Conservation (phyloP, 1,284 basidiomycete species). For the Rhodotorula sp. region DNA sequence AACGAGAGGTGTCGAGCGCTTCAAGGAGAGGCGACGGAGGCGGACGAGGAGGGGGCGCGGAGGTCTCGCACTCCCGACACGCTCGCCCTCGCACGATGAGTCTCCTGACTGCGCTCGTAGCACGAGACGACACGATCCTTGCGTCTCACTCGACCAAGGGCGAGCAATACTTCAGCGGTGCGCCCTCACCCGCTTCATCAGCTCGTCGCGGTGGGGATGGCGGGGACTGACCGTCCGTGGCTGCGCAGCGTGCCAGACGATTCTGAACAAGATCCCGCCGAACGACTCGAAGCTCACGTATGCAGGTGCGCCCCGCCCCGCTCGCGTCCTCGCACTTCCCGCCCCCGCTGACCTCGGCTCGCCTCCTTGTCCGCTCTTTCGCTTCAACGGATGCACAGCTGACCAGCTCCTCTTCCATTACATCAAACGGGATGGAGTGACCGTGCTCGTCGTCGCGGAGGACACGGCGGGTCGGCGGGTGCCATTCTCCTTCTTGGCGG, state of each 20-base stretch:
- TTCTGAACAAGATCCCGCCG: constrained; percentile 90
- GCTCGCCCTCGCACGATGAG: constrained; percentile 46
- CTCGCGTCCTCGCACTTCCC: background rate
- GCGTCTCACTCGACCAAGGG: constrained; percentile 72
- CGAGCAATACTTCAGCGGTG: constrained; percentile 79
- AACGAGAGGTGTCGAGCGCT: too few species aligned
- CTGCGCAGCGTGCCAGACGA: constrained; percentile 75
- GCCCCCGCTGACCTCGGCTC: background rate
- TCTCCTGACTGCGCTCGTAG: constrained; percentile 78
- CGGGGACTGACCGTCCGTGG: constrained; percentile 4
- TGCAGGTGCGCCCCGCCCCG: constrained; percentile 35
- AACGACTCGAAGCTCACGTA: constrained; percentile 91
- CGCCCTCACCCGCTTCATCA: background rate
- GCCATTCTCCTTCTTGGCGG: constrained; percentile 89
- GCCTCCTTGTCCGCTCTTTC: background rate
- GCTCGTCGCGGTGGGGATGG: background rate
- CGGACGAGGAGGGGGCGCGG: too few species aligned
- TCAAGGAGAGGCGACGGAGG: too few species aligned
- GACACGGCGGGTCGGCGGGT: constrained; percentile 84
- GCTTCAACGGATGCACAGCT: constrained; percentile 53
- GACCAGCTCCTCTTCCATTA: constrained; percentile 97
- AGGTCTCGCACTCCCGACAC: background rate
- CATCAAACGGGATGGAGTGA: constrained; percentile 63
- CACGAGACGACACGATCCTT: constrained; percentile 74
- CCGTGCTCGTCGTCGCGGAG: constrained; percentile 91